Base-by-base conservation (phyloP, 192 early-diverging fungal genomes). In the Rhizophagus sp. region DNA sequence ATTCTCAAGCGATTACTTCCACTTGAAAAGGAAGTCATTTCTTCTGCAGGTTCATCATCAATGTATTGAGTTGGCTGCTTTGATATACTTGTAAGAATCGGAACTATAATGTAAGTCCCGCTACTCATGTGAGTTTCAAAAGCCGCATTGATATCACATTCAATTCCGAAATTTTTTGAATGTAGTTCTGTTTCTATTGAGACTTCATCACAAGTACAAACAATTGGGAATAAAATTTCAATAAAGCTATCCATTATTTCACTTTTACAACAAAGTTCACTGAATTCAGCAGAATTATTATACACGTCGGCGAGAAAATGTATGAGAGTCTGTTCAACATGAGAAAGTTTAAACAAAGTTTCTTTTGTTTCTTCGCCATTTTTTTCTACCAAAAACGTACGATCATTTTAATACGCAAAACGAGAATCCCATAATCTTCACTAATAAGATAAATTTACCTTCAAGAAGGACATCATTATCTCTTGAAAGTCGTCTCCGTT, bases 231-330 rank as follows among this genome's bases (percentile, higher is more conserved):
- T 5, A 92, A 27, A 30, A 89, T 86, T 24, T 82, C 79, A 25
- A 91, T 81, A 17, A 92, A 74, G 17, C 78, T 82, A 73, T 90
- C 90, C 65, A 90, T 76, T 25, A 85, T 81, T 36, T 92, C 91
- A 10, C 81, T 81, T 9, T 82, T 87, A 5, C 71, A 71, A 64
- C 89, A 87, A 27, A 81, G 79, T 19, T 91, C 90, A 71, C 83
- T 87, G 62, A 92, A 88, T 24, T 87, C 83, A 33, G 83, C 83
- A 22, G 84, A 89, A 50, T 79, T 83, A 25, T 77, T 44, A 66
- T 86, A 85, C 87, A 89, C 84, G 24, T 86, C 86, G 2, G 76
- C 77, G 24, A 90, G 78, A 64, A 88, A 89, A 64, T 86, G 81
- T 25, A 89, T 81, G 33, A 88, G 47, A 0, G 87, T 84, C 71